phyloP scores from a whole-genome alignment of 768 basidiomycete genomes.

The Leccinum imitatum region DNA sequence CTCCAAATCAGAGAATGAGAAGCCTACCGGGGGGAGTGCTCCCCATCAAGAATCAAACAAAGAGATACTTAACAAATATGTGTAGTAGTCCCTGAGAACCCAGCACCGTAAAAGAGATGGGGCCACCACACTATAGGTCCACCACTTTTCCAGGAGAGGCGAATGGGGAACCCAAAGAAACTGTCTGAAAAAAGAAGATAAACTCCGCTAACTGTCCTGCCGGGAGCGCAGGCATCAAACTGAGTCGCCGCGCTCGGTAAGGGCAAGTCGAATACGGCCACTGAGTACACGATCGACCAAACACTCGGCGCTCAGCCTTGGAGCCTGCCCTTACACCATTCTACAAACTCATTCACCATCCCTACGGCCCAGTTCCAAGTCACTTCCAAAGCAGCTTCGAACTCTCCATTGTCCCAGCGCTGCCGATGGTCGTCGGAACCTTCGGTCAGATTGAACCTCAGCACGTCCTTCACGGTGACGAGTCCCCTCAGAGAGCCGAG shows the following conservation, averaged over 20 bases:
- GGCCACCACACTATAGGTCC: background rate
- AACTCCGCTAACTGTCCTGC: background rate
- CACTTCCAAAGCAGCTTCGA: constrained; percentile 63
- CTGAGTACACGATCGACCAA: background rate
- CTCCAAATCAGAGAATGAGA: background rate
- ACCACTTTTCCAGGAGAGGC: background rate
- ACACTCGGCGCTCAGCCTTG: constrained; percentile 18
- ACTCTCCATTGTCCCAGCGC: constrained; percentile 59
- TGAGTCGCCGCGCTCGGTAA: background rate
- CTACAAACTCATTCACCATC: constrained; percentile 32
- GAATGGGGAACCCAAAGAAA: background rate
- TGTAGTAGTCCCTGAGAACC: background rate
- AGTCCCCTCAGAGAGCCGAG: constrained; percentile 81
- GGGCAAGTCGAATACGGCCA: background rate
- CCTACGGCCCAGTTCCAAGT: constrained; percentile 54
- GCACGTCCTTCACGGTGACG: constrained; percentile 94
- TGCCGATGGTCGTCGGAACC: constrained; percentile 51
- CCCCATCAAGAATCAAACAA: background rate
- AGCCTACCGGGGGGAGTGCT: background rate
- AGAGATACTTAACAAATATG: background rate
- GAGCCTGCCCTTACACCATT: constrained; percentile 27
- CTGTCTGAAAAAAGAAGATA: background rate
- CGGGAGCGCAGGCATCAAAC: background rate
- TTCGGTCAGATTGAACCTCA: constrained; percentile 75
- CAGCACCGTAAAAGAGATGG: background rate